Evolutionary conservation across 2,329 filamentous ascomycete genomes (phyloP), one percentile per base, ranked within the genome.

Genomic region (Fusarium tricinctum): DNA sequence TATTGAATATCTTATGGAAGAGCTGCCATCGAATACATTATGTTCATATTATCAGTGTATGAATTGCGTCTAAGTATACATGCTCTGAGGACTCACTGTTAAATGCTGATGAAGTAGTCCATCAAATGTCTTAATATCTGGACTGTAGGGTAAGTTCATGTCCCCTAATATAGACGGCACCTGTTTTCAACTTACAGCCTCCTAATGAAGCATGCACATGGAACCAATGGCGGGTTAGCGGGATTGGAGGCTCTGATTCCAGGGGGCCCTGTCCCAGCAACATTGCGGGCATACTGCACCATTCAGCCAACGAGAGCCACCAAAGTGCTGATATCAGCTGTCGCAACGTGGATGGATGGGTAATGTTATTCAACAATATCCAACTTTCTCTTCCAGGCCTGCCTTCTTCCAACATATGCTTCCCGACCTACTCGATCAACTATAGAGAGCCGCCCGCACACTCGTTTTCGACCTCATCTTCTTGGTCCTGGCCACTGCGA

Each of bases 291-390:
- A 26, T 32, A 26, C 53, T 61, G 49, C 50, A 35, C 46, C 44
- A 51, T 47, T 56, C 33, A 66, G 64, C 65, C 65, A 68, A 63
- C 63, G 48, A 49, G 50, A 68, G 45, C 39, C 50, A 12, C 9
- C 35, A 53, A 68, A 53, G 43, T 69, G 51, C 35, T 69, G 51
- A 66, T 55, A 52, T 53, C 40, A 68, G 66, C 52, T 69, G 71
- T 73, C 63, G 66, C 68, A 70, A 73, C 71, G 54, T 66, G 68
- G 68, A 63, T 59, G 17, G 15, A 17, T 38, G 17, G 35, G 35
- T 44, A 69, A 64, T 70, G 66, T 58, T 63, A 70, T 64, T 68
- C 35, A 55, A 50, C 43, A 56, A 32, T 47, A 39, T 42, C 55
- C 62, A 57, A 49, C 58, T 57, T 59, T 69, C 45, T 57, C 72